phyloP scores from a whole-genome alignment of 2,329 filamentous ascomycete species.

The Fusarium xyrophilum region DNA sequence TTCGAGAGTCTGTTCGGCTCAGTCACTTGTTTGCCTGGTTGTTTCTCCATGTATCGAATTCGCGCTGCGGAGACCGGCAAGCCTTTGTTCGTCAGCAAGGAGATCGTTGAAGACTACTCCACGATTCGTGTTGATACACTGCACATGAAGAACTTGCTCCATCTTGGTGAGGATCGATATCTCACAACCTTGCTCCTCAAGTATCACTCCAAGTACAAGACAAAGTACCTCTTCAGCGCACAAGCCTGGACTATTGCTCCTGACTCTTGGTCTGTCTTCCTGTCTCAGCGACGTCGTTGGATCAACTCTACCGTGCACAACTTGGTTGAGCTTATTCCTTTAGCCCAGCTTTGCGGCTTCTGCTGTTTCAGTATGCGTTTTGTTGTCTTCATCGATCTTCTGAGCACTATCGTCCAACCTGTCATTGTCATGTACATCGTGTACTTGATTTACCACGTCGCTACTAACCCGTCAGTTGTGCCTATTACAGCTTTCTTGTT shows the following conservation, averaged over 20 bases:
- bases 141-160: conserved; percentile 98
- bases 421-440: conserved; percentile 88
- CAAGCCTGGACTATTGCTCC: conserved; percentile 98
- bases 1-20: conserved; percentile 97
- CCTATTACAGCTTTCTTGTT: conserved; percentile 89
- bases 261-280: conserved; percentile 91
- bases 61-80: conserved; percentile 93
- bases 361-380: conserved; percentile 99
- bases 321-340: conserved; percentile 89
- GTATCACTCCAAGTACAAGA: conserved; percentile 93
- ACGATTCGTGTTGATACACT: conserved; percentile 96
- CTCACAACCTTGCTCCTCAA: conserved; percentile 94
- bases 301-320: conserved; percentile 99
- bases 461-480: conserved; percentile 67
- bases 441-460: conserved; percentile 83
- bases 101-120: conserved; percentile 85
- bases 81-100: conserved; percentile 92
- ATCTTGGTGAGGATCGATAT: conserved; percentile 97
- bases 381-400: conserved; percentile 90
- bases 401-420: conserved; percentile 91
- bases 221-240: conserved; percentile 91
- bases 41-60: conserved; percentile 99
- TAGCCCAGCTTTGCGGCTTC: conserved; percentile 96
- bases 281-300: conserved; percentile 98
- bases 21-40: conserved; percentile 96